phyloP scores from a whole-genome alignment of 1,284 basidiomycete species.

The Ganoderma lingzhi region DNA sequence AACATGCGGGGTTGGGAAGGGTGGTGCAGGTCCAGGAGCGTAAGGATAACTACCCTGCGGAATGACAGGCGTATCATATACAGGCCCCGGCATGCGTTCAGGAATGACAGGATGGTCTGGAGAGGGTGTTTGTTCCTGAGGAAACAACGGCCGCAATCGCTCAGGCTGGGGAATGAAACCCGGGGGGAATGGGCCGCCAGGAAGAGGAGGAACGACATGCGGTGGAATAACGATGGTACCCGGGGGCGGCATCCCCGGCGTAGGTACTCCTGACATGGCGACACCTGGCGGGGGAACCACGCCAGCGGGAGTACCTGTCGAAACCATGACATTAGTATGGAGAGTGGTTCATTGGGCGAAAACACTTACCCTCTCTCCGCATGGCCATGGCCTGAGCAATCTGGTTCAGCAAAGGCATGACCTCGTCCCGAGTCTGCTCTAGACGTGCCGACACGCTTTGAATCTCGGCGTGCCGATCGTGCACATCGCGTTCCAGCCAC shows the following conservation, averaged over 20 bases:
- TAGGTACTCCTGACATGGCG: background rate
- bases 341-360: too few relatives aligned
- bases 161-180: conserved; percentile 13
- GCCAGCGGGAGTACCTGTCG: background rate
- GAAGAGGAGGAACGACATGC: conserved; percentile 33
- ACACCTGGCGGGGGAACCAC: conserved; percentile 8
- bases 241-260: conserved; percentile 17
- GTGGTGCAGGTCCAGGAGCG: conserved; percentile 2
- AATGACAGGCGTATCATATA: conserved; percentile 27
- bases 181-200: conserved; percentile 8
- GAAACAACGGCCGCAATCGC: conserved; percentile 11
- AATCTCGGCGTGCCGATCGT: conserved; percentile 76
- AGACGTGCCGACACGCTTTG: conserved; percentile 69
- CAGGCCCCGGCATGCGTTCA: conserved; percentile 6
- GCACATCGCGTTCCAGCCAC: conserved; percentile 78
- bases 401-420: conserved; percentile 49
- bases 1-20: conserved; percentile 7
- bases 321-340: background rate
- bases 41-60: conserved; percentile 19
- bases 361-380: conserved; percentile 27
- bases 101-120: conserved; percentile 36
- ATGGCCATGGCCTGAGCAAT: conserved; percentile 36
- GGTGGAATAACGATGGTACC: conserved; percentile 33
- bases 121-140: conserved; percentile 20
- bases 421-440: conserved; percentile 59